Conservation (phyloP, 129 eudicot species). For the sunflower (Helianthus annuus) region HanXRQr2.0-SUNRISE NC_035438.2:22429345-22429844, state of each 20-base stretch:
- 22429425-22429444: not conserved
- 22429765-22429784: not conserved
- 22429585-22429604: too few species aligned
- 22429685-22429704: not conserved
- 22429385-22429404: not conserved
- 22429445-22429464: not conserved
- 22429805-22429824: not conserved
- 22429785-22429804: not conserved
- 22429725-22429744: not conserved
- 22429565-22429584: too few species aligned
- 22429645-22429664: too few species aligned
- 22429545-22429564: too few species aligned
- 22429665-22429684: not conserved
- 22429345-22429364: conserved; percentile 25
- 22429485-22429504: too few species aligned
- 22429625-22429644: too few species aligned
- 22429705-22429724: not conserved
- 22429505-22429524: too few species aligned
- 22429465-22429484: not conserved
- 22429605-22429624: too few species aligned
- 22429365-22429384: conserved; percentile 34
- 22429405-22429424: not conserved
- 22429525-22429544: too few species aligned
- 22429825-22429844: too few species aligned
- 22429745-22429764: too few species aligned